A percentile compares a stretch with the other conserved stretches of the same genome.
Evolutionary conservation across 1,284 basidiomycete genomes (phyloP).

Genomic region (Ceratobasidium sp.): DNA sequence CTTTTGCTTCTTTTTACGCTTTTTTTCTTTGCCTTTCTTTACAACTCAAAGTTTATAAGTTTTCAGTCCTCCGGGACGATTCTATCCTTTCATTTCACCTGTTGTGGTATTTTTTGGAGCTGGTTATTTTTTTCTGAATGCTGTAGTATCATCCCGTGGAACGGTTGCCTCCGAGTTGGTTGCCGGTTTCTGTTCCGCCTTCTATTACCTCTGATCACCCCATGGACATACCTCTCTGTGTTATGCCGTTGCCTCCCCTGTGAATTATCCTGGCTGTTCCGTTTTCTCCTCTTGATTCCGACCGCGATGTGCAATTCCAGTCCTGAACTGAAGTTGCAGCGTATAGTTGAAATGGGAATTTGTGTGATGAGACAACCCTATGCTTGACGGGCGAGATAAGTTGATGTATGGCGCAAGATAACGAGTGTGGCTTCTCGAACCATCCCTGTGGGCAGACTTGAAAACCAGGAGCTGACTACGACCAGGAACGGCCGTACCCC

Average conservation of each 20-base stretch:
- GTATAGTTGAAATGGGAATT: slow-evolving; percentile 4
- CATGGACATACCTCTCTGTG: slow-evolving; percentile 15
- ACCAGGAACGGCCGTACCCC: background rate
- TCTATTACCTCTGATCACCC: background rate
- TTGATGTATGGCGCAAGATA: background rate
- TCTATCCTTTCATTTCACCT: slow-evolving; percentile 16
- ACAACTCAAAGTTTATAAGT: background rate
- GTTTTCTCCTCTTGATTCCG: slow-evolving; percentile 9
- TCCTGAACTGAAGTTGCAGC: slow-evolving; percentile 27
- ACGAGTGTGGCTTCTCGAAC: background rate
- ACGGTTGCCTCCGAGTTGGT: background rate
- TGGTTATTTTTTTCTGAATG: slow-evolving; percentile 1
- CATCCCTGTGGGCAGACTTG: background rate
- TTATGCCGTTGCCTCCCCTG: slow-evolving; percentile 8
- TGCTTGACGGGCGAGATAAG: background rate
- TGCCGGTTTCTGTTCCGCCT: background rate
- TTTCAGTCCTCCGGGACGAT: background rate
- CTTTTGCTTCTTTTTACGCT: slow-evolving; percentile 33
- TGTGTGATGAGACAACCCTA: background rate
- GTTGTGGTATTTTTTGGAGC: slow-evolving; percentile 9
- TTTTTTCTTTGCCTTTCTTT: slow-evolving; percentile 20
- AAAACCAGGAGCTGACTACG: background rate
- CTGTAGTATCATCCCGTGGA: slow-evolving; percentile 32
- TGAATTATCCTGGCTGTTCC: slow-evolving; percentile 17
- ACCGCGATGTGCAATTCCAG: slow-evolving; percentile 27